These are phyloP conservation scores for Entomortierella lignicola DNA, from an alignment of 192 early-diverging fungal genomes.

Conservation along the genomic window DNA sequence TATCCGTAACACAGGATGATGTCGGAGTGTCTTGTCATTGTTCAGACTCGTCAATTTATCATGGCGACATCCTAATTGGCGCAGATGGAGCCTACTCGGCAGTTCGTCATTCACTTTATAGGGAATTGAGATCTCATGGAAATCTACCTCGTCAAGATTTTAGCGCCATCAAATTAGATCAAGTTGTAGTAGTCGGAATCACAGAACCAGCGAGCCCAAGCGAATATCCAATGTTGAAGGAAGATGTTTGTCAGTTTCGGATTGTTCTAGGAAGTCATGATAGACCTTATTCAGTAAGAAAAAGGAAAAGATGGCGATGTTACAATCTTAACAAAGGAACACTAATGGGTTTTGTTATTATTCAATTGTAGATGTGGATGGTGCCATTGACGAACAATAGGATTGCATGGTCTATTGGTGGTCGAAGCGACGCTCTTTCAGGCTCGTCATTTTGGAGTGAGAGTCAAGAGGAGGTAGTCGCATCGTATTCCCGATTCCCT, in stretches of 20 bases:
- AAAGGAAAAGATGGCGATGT: not conserved
- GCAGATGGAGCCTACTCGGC: constrained; percentile 45
- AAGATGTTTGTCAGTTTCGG: constrained; percentile 52
- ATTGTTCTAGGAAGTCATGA: constrained; percentile 45
- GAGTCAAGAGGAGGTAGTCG: constrained; percentile 35
- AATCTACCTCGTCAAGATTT: constrained; percentile 44
- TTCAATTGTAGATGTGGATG: constrained; percentile 48
- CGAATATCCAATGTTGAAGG: constrained; percentile 42
- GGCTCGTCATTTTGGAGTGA: constrained; percentile 38
- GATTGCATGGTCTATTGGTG: constrained; percentile 46
- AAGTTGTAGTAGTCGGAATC: constrained; percentile 45
- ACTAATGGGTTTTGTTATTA: not conserved
- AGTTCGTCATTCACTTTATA: constrained; percentile 42
- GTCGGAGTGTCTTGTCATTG: constrained; percentile 31
- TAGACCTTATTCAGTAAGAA: constrained; percentile 36
- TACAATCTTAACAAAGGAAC: no score
- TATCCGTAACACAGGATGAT: constrained; percentile 35
- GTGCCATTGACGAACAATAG: constrained; percentile 35
- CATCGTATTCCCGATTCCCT: constrained; percentile 23
- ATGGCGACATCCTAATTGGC: constrained; percentile 38
- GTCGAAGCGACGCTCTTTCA: constrained; percentile 13
- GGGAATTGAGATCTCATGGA: constrained; percentile 20
- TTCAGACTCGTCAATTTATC: constrained; percentile 35
- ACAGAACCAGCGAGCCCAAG: constrained; percentile 22
- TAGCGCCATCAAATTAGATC: constrained; percentile 43